phyloP scores from a whole-genome alignment of 805 yeast species.

The Candida corydali region DNA sequence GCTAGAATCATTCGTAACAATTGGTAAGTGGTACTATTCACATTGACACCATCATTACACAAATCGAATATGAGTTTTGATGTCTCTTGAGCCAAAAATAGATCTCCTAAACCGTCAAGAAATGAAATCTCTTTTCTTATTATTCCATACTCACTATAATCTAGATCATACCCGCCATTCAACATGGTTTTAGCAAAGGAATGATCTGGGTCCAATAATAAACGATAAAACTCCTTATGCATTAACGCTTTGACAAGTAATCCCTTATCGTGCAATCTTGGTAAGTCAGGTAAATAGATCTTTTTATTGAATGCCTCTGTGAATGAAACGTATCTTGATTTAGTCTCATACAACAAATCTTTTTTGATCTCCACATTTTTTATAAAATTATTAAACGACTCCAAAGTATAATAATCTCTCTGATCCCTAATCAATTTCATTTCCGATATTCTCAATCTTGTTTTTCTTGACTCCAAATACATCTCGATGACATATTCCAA shows the following conservation, averaged over 20 bases:
- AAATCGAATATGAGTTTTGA: constrained; percentile 27
- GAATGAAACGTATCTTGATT: constrained; percentile 15
- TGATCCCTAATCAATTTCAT: constrained; percentile 6
- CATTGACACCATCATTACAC: constrained; percentile 9
- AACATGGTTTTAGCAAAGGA: constrained; percentile 19
- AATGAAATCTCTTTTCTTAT: constrained; percentile 32
- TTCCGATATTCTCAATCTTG: constrained; percentile 6
- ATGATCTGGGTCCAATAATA: constrained; percentile 24
- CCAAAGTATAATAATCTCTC: constrained; percentile 12
- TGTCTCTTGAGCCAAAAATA: constrained; percentile 33
- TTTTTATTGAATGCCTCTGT: constrained; percentile 19
- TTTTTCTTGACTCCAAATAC: constrained; percentile 20
- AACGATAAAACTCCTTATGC: constrained; percentile 35
- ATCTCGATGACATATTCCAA: constrained; percentile 28
- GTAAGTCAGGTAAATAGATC: constrained; percentile 31
- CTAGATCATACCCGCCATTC: constrained; percentile 15
- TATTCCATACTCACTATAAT: constrained; percentile 17
- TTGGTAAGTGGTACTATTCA: constrained; percentile 10
- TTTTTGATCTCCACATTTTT: constrained; percentile 19
- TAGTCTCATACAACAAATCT: constrained; percentile 18
- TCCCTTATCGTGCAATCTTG: constrained; percentile 23
- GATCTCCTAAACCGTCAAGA: constrained; percentile 40
- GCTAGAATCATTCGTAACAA: constrained; percentile 29
- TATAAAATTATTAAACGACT: constrained; percentile 21
- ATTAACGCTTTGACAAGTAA: constrained; percentile 31